Evolutionary conservation across 1,139 yeast genomes (phyloP), one percentile per base, ranked within the genome.

Genomic region (Diutina mesorugosa): DNA sequence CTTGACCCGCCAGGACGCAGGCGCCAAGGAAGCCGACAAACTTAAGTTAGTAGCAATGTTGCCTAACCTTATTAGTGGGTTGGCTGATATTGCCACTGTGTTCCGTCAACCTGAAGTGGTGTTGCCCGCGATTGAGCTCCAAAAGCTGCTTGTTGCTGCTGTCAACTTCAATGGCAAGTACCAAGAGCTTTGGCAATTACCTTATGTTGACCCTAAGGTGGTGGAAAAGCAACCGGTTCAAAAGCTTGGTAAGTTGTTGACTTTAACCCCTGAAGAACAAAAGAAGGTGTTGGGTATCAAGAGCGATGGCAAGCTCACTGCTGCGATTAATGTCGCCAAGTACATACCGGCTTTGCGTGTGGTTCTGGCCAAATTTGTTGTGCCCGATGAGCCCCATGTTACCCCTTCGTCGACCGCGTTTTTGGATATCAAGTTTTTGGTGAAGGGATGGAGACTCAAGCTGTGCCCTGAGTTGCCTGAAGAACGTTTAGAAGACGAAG

Each of bases 301-400:
- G 28, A 83, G 83, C 60, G 72, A 74, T 38, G 62, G 64, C 1
- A 69, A 78, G 62, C 69, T 83, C 56, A 66, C 74, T 29, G 73
- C 75, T 45, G 79, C 90, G 3, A 67, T 86, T 56, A 70, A 74
- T 12, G 78, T 85, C 57, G 96, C 95, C 2, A 67, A 78, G 6
- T 74, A 77, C 56, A 81, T 90, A 51, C 97, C 98, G 51, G 72
- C 76, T 54, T 71, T 93, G 58, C 83, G 87, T 63, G 73, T 91
- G 26, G 62, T 90, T 51, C 82, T 81, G 56, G 85, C 96, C 54
- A 82, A 80, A 58, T 90, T 91, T 70, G 79, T 81, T 61, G 97
- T 91, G 51, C 95, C 97, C 3, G 99, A 98, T 47, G 98, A 91
- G 72, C 69, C 73, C 32, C 74, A 76, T 45, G 87, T 93, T 12